phyloP scores from a whole-genome alignment of 1,284 basidiomycete species.

The Mycena sp. region DNA sequence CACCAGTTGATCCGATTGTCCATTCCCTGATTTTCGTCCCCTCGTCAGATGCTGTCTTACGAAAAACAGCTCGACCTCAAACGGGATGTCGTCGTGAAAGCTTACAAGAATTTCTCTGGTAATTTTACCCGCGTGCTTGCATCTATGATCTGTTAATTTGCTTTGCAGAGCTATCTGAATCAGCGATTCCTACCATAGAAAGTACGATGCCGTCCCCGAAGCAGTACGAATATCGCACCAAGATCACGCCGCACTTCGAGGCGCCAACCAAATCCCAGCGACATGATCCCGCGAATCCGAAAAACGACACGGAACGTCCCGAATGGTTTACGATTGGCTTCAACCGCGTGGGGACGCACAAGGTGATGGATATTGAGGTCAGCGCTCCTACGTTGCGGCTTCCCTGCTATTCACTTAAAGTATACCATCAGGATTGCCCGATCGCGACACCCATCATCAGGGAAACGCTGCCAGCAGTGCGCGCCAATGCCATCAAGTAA shows the following conservation, averaged over 20 bases:
- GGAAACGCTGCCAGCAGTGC: constrained; percentile 67
- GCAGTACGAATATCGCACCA: constrained; percentile 94
- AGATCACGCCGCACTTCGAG: constrained; percentile 97
- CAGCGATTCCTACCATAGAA: constrained; percentile 72
- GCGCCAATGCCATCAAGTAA: constrained; percentile 77
- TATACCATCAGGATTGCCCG: constrained; percentile 79
- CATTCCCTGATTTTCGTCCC: background rate
- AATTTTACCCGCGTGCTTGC: no score
- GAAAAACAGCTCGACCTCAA: constrained; percentile 89
- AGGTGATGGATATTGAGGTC: constrained; percentile 94
- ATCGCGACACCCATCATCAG: constrained; percentile 91
- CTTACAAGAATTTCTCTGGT: constrained; percentile 86
- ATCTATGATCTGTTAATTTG: background rate
- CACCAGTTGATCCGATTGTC: background rate
- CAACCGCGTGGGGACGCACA: constrained; percentile 80
- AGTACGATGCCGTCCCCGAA: constrained; percentile 88
- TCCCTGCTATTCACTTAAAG: background rate
- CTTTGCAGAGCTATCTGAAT: constrained; percentile 61
- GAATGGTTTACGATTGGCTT: constrained; percentile 90
- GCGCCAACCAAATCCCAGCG: constrained; percentile 70
- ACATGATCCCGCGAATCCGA: constrained; percentile 40
- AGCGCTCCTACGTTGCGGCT: constrained; percentile 35
- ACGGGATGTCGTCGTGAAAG: constrained; percentile 86
- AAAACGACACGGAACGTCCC: constrained; percentile 50
- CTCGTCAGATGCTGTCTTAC: constrained; percentile 85